phyloP scores from a whole-genome alignment of 2,329 filamentous ascomycete species.

The Emmonsiellopsis sp. region DNA sequence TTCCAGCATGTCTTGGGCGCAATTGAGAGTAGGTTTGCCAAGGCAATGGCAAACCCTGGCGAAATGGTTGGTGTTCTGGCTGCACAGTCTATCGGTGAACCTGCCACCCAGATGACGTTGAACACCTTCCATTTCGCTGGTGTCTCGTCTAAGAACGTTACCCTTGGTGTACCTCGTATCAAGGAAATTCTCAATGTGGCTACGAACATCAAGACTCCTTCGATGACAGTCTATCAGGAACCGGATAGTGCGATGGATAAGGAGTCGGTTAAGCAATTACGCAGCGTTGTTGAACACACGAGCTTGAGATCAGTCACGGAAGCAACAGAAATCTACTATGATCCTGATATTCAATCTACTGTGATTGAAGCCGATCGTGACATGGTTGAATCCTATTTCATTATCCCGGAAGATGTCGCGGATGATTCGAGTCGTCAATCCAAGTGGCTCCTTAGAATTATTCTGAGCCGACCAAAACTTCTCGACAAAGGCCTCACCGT shows the following conservation, averaged over 20 bases:
- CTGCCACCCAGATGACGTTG: constrained; percentile 97
- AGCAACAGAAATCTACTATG: constrained; percentile 93
- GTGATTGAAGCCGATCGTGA: constrained; percentile 80
- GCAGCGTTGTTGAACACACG: constrained; percentile 88
- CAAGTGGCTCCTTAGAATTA: constrained; percentile 88
- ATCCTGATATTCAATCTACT: constrained; percentile 78
- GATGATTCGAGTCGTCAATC: constrained; percentile 60
- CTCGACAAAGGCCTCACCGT: constrained; percentile 84
- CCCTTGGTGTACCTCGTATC: constrained; percentile 93
- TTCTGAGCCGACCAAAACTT: constrained; percentile 85
- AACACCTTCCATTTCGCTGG: constrained; percentile 99
- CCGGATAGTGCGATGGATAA: constrained; percentile 53
- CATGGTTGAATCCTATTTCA: constrained; percentile 94
- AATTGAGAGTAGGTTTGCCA: constrained; percentile 77
- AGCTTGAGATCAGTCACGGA: constrained; percentile 85
- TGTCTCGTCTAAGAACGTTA: constrained; percentile 99
- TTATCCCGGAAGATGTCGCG: constrained; percentile 77
- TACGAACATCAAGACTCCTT: constrained; percentile 95
- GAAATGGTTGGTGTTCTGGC: constrained; percentile 99
- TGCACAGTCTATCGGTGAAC: constrained; percentile 96
- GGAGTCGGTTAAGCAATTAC: constrained; percentile 72
- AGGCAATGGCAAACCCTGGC: constrained; percentile 77
- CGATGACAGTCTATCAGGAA: constrained; percentile 84
- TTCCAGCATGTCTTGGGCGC: constrained; percentile 90
- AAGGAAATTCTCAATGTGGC: constrained; percentile 99